A percentile compares a stretch with the other conserved stretches of the same genome.
Conservation (phyloP, 2,329 filamentous ascomycete species). For the Lasiodiplodia sp. region DNA sequence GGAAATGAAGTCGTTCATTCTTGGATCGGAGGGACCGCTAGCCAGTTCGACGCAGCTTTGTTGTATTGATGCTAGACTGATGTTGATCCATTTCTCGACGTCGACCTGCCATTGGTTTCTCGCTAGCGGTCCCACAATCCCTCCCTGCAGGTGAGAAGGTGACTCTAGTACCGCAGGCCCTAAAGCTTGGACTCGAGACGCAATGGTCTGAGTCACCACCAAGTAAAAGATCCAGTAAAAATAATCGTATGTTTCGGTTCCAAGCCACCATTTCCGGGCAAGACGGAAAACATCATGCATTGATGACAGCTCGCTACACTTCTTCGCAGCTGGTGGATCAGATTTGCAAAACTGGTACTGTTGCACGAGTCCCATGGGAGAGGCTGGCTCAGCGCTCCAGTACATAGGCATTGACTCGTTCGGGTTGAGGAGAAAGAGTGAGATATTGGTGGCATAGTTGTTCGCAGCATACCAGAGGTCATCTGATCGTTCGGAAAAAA, state of each 20-base stretch:
- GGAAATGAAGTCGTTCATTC: not conserved
- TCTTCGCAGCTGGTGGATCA: not conserved
- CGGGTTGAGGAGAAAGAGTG: not conserved
- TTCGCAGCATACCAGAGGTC: constrained; percentile 45
- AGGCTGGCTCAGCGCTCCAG: constrained; percentile 19
- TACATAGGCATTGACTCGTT: not conserved
- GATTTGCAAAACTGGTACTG: constrained; percentile 31
- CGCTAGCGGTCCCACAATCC: constrained; percentile 22
- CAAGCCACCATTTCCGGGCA: not conserved
- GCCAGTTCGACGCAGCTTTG: constrained; percentile 24
- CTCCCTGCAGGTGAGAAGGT: not conserved
- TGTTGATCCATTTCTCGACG: constrained; percentile 30
- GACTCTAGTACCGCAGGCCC: constrained; percentile 10
- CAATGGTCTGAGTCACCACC: no score
- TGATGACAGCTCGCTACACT: constrained; percentile 8
- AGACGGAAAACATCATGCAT: not conserved
- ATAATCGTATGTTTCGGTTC: not conserved
- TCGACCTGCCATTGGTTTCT: constrained; percentile 33
- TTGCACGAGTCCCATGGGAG: constrained; percentile 25
- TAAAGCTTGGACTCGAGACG: not conserved
- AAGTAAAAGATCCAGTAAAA: no score
- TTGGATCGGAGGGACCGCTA: constrained; percentile 12
- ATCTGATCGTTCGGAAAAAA: constrained; percentile 36
- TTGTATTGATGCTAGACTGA: constrained; percentile 31
- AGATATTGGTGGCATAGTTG: not conserved